Evolutionary conservation across 352 stramenopile genomes (phyloP).

Genomic region (Pythium sp.): DNA sequence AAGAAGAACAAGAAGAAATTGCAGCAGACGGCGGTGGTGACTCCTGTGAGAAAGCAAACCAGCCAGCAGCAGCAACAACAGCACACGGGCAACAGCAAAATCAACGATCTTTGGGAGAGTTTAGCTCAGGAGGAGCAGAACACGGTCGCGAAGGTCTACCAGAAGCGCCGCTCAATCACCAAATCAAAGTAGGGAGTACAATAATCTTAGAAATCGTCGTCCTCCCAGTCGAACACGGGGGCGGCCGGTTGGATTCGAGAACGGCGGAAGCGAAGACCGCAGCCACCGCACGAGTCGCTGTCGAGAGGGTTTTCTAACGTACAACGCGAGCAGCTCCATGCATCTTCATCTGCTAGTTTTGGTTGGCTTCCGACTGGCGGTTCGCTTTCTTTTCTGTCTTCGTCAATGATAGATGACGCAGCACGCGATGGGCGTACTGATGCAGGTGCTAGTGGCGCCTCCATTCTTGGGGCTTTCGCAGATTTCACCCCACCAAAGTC

Average conservation of each 20-base stretch:
- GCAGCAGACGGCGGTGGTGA: background rate
- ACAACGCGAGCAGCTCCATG: conserved; percentile 75
- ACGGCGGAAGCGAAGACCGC: conserved; percentile 63
- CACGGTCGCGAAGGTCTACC: conserved; percentile 16
- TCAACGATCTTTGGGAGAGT: conserved; percentile 19
- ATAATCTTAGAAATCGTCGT: conserved; percentile 38
- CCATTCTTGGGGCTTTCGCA: background rate
- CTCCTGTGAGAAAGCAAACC: background rate
- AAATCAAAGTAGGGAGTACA: conserved; percentile 3
- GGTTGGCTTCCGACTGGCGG: conserved; percentile 14
- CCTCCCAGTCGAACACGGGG: conserved; percentile 43
- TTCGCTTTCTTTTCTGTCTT: conserved; percentile 51
- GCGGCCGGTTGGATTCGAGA: conserved; percentile 40
- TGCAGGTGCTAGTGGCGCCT: background rate
- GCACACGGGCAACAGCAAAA: conserved; percentile 10
- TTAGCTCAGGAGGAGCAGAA: conserved; percentile 21
- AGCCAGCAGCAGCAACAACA: background rate
- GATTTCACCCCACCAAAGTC: background rate
- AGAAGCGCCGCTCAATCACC: conserved; percentile 12
- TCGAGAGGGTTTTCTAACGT: conserved; percentile 68
- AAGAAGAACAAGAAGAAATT: conserved; percentile 7
- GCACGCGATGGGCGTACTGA: background rate
- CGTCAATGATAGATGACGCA: conserved; percentile 22
- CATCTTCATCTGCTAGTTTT: conserved; percentile 15
- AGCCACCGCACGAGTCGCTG: conserved; percentile 61